Evolutionary conservation across 2,329 filamentous ascomycete genomes (phyloP).

Genomic region (Phialemonium atrogriseum): DNA sequence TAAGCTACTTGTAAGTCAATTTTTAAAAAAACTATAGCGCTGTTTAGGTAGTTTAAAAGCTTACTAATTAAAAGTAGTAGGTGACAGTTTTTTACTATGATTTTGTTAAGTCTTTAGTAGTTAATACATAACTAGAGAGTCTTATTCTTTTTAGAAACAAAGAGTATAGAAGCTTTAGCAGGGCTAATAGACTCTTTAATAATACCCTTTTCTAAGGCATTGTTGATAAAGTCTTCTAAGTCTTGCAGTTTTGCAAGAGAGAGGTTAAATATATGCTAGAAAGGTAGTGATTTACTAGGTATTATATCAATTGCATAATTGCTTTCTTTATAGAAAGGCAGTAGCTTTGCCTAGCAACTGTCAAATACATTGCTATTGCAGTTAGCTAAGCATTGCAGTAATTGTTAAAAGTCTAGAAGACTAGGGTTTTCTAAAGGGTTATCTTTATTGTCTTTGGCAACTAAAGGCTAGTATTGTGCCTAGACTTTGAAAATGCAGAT

Average conservation of each 20-base stretch:
- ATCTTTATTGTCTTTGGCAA: too few relatives aligned
- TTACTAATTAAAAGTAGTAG: constrained; percentile 22
- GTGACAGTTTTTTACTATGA: constrained; percentile 25
- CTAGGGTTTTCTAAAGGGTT: too few relatives aligned
- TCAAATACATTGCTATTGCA: too few relatives aligned
- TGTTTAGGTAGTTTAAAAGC: constrained; percentile 15
- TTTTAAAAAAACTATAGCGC: constrained; percentile 19
- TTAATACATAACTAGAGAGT: constrained; percentile 23
- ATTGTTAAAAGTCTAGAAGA: too few relatives aligned
- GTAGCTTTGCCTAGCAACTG: background rate
- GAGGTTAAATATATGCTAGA: background rate
- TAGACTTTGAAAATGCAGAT: too few relatives aligned
- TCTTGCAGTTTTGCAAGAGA: background rate
- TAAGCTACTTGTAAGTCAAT: constrained; percentile 13
- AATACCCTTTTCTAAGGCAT: background rate
- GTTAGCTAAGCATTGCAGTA: too few relatives aligned
- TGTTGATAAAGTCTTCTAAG: background rate
- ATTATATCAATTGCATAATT: background rate
- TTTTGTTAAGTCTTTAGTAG: constrained; percentile 23
- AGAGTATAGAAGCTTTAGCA: constrained; percentile 14
- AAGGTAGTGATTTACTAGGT: too few relatives aligned
- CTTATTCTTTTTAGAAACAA: constrained; percentile 21
- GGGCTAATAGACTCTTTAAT: background rate
- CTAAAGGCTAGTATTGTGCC: too few relatives aligned
- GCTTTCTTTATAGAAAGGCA: background rate